Conservation (phyloP, 2,329 filamentous ascomycete genomes). For the Onygena corvina region DNA sequence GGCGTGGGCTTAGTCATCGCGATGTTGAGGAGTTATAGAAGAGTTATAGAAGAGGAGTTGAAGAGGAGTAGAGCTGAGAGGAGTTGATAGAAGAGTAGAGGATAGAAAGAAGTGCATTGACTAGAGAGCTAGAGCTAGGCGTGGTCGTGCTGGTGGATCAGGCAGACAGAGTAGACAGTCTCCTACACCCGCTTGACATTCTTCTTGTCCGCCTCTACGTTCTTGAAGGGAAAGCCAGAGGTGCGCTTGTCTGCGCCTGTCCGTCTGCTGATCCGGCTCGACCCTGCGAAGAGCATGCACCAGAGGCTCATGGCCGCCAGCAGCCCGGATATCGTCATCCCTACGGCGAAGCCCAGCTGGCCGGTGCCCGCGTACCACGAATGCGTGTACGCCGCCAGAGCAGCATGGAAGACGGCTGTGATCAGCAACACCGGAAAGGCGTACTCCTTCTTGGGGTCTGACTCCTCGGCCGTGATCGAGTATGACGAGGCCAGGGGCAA, state of each 20-base stretch:
- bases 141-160: too few species aligned
- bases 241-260: conserved; percentile 57
- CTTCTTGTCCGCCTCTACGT: conserved; percentile 45
- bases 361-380: conserved; percentile 47
- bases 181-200: too few species aligned
- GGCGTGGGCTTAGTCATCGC: too few species aligned
- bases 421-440: conserved; percentile 55
- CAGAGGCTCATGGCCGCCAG: conserved; percentile 54
- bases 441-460: conserved; percentile 46
- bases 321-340: conserved; percentile 44
- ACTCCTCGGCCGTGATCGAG: conserved; percentile 32
- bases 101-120: too few species aligned
- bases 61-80: too few species aligned
- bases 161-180: too few species aligned
- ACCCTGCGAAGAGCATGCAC: conserved; percentile 49
- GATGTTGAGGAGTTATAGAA: too few species aligned
- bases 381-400: conserved; percentile 56
- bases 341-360: conserved; percentile 49
- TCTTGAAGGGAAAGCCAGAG: conserved; percentile 54
- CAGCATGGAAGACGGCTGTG: conserved; percentile 54
- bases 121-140: too few species aligned
- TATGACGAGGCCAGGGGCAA: conserved; percentile 46
- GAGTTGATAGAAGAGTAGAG: too few species aligned
- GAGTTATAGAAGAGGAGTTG: too few species aligned
- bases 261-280: conserved; percentile 44